A percentile compares a stretch with the other conserved stretches of the same genome.
phyloP scores from a whole-genome alignment of 768 basidiomycete genomes.

The Pseudohyphozyma bogoriensis region DNA sequence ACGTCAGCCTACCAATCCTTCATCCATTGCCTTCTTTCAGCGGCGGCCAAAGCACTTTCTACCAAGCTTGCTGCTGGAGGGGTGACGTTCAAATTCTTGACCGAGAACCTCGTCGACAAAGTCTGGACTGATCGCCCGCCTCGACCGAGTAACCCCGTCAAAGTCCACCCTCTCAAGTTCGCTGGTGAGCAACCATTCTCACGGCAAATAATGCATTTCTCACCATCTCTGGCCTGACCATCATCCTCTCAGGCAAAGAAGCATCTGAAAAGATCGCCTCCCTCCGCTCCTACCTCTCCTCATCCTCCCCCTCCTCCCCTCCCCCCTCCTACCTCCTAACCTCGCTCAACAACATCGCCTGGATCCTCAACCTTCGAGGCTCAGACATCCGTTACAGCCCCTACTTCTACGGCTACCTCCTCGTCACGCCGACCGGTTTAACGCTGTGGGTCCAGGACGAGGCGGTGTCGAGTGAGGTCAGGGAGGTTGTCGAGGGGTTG shows the following conservation, averaged over 20 bases:
- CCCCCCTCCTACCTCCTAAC: conserved; percentile 58
- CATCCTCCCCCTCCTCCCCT: conserved; percentile 44
- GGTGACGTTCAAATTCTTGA: conserved; percentile 66
- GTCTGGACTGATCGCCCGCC: conserved; percentile 68
- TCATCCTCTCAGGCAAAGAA: conserved; percentile 38
- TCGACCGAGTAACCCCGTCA: conserved; percentile 56
- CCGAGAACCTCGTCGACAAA: conserved; percentile 67
- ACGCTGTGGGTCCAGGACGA: conserved; percentile 62
- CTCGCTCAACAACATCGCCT: conserved; percentile 51
- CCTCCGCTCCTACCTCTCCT: conserved; percentile 60
- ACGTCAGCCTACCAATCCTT: neutral
- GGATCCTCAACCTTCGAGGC: conserved; percentile 78
- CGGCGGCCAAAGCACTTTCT: conserved; percentile 46
- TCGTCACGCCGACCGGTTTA: conserved; percentile 53
- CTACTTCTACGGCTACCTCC: conserved; percentile 78
- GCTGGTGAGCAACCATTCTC: too few species aligned
- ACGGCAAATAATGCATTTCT: neutral
- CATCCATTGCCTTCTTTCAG: neutral
- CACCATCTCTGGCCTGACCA: neutral
- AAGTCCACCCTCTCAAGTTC: conserved; percentile 60
- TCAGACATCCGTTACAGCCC: conserved; percentile 86
- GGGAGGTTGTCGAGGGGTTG: conserved; percentile 50
- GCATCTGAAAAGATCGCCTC: conserved; percentile 59
- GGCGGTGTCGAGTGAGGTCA: conserved; percentile 48
- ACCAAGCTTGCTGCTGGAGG: conserved; percentile 47